Evolutionary conservation across 2,329 filamentous ascomycete genomes (phyloP).

Genomic region (Niveomyces coronatus): DNA sequence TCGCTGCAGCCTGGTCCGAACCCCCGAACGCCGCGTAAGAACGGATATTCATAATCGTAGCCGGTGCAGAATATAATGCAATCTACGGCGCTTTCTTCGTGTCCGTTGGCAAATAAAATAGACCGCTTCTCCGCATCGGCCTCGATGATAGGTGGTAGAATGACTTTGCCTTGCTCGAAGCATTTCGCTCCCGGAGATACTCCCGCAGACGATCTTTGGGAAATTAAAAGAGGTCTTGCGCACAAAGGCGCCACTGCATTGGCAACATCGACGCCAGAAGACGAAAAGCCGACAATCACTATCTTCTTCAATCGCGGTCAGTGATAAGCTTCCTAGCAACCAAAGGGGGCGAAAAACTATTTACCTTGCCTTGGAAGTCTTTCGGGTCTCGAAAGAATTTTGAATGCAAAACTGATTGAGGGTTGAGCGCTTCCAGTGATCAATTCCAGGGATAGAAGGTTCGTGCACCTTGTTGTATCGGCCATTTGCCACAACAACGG

Average conservation of each 20-base stretch:
- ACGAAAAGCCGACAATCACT: not conserved
- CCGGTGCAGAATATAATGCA: conserved; percentile 1
- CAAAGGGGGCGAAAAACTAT: not conserved
- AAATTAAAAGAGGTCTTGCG: not conserved
- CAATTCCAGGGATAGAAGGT: conserved; percentile 2
- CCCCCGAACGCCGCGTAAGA: not conserved
- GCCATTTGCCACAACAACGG: conserved; percentile 1
- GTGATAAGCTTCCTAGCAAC: not conserved
- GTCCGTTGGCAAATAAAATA: conserved; percentile 1
- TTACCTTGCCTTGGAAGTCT: conserved; percentile 1
- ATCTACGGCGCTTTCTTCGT: not conserved
- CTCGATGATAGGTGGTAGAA: not conserved
- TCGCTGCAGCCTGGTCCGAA: not conserved
- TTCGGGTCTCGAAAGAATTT: conserved; percentile 2
- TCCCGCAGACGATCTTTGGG: conserved; percentile 1
- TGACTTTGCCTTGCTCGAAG: too few species aligned
- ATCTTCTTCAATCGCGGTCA: not conserved
- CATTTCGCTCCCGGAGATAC: not conserved
- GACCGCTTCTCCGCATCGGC: not conserved
- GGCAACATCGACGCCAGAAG: not conserved
- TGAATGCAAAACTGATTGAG: conserved; percentile 3
- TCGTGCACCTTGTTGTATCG: conserved; percentile 1
- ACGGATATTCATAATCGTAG: not conserved
- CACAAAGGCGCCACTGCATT: not conserved
- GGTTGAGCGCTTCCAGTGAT: not conserved